These are phyloP conservation scores for Pulveroboletus sp. DNA, from an alignment of 768 basidiomycete species.

Conservation along the genomic window DNA sequence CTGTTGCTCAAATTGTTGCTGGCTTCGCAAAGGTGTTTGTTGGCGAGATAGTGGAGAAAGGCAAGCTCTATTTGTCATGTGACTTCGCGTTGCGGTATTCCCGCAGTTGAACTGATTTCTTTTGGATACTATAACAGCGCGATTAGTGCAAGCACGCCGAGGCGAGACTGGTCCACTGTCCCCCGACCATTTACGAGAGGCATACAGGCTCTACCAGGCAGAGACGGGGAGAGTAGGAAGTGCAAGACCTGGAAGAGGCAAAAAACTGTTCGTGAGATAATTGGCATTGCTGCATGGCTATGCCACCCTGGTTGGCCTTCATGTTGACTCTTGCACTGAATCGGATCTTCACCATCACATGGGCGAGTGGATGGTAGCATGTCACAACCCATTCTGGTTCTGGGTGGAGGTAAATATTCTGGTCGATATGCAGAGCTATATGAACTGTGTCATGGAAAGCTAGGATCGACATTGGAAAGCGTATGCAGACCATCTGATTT, in stretches of 20 bases:
- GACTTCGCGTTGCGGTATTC: not conserved
- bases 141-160: constrained; percentile 65
- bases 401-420: not conserved
- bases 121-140: constrained; percentile 42
- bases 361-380: not conserved
- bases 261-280: constrained; percentile 69
- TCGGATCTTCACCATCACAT: not conserved
- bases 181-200: constrained; percentile 87
- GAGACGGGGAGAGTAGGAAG: constrained; percentile 81
- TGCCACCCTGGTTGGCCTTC: not conserved
- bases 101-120: not conserved
- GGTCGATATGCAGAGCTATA: not conserved
- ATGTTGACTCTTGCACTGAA: not conserved
- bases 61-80: constrained; percentile 32
- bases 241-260: constrained; percentile 62
- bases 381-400: not conserved
- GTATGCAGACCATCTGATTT: too few species aligned
- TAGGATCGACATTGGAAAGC: not conserved
- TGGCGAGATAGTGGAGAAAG: constrained; percentile 87
- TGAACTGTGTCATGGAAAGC: too few species aligned
- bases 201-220: constrained; percentile 76
- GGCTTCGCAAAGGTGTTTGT: constrained; percentile 91
- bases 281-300: not conserved
- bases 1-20: constrained; percentile 84
- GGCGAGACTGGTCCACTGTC: constrained; percentile 76